Conservation (phyloP, 2,329 filamentous ascomycete genomes). For the Fusarium domesticum region DNA sequence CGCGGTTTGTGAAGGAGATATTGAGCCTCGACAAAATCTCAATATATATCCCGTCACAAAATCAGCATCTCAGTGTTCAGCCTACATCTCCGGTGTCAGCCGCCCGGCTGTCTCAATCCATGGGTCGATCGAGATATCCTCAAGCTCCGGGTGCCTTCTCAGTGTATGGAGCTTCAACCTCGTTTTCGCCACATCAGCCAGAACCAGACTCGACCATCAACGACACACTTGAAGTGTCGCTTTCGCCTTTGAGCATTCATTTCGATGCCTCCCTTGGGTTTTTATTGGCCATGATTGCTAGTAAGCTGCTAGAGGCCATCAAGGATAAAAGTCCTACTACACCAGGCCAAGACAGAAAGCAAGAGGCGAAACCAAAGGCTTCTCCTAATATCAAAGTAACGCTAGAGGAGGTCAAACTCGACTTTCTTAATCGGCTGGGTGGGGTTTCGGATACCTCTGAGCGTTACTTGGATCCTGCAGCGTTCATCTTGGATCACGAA, state of each 20-base stretch:
- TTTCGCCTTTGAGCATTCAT: slow-evolving; percentile 52
- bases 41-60: slow-evolving; percentile 52
- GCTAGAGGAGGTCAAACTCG: slow-evolving; percentile 49
- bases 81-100: slow-evolving; percentile 28
- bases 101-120: slow-evolving; percentile 29
- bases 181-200: slow-evolving; percentile 5
- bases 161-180: slow-evolving; percentile 33
- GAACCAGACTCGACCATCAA: slow-evolving; percentile 10
- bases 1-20: slow-evolving; percentile 55
- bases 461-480: slow-evolving; percentile 41
- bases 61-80: slow-evolving; percentile 43
- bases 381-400: slow-evolving; percentile 43
- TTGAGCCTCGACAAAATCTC: slow-evolving; percentile 50
- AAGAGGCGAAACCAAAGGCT: slow-evolving; percentile 11
- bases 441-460: slow-evolving; percentile 52
- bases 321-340: slow-evolving; percentile 27
- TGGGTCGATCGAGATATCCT: slow-evolving; percentile 43
- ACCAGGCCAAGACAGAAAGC: slow-evolving; percentile 8
- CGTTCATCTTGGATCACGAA: slow-evolving; percentile 44
- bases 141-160: slow-evolving; percentile 63
- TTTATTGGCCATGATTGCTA: slow-evolving; percentile 50
- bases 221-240: slow-evolving; percentile 44
- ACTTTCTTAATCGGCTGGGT: slow-evolving; percentile 53
- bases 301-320: slow-evolving; percentile 47
- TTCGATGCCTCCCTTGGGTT: slow-evolving; percentile 58